Percentiles rank a stretch among this genome's conserved stretches.
phyloP scores from a whole-genome alignment of 345 rosid genomes.

The Jatropha curcas region DNA sequence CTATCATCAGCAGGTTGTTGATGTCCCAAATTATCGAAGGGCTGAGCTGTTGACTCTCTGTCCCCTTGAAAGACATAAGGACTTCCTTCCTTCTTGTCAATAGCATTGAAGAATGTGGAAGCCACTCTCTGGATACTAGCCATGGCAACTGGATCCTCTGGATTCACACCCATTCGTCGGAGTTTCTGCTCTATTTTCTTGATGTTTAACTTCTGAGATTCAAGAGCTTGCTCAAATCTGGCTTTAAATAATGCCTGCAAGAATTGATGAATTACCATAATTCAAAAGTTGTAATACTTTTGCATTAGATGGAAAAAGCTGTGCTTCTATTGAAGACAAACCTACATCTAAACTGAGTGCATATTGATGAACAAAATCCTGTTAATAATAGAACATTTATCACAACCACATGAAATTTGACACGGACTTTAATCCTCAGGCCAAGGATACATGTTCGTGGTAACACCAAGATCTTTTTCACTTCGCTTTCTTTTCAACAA shows the following conservation, averaged over 20 bases:
- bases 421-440: not conserved
- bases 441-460: not conserved
- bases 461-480: not conserved
- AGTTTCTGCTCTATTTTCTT: constrained; percentile 92
- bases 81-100: constrained; percentile 89
- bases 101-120: constrained; percentile 93
- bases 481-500: not conserved
- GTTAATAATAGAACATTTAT: not conserved
- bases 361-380: not conserved
- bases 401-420: not conserved
- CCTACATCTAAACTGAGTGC: not conserved
- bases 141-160: constrained; percentile 99
- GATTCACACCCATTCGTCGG: constrained; percentile 79
- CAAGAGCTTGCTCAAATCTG: constrained; percentile 98
- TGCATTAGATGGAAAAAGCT: not conserved
- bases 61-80: constrained; percentile 85
- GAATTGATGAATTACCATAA: constrained; percentile 1
- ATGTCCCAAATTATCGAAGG: constrained; percentile 28
- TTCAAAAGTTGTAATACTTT: not conserved
- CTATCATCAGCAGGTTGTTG: constrained; percentile 66
- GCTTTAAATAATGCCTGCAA: constrained; percentile 95
- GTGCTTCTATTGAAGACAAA: not conserved
- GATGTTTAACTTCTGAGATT: constrained; percentile 94
- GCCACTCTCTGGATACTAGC: constrained; percentile 98
- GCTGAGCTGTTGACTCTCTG: constrained; percentile 31